Evolutionary conservation across 306 rosid genomes (phyloP).

Genomic region (Vigna unguiculata): DNA sequence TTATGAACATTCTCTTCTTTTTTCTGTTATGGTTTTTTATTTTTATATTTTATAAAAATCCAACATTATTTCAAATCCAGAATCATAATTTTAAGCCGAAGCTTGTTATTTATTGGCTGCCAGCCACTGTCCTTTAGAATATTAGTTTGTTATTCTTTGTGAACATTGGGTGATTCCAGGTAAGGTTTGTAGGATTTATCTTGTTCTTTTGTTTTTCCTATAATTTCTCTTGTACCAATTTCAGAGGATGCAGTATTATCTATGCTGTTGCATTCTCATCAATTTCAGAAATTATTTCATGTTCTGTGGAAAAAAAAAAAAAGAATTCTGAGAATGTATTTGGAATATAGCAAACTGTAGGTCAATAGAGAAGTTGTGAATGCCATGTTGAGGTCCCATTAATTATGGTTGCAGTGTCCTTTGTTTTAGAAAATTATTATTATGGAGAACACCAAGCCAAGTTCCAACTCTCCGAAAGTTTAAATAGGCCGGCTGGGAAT

Average conservation of each 20-base stretch:
- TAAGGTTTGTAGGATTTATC: not conserved
- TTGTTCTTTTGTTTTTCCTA: not conserved
- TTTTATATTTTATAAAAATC: constrained; percentile 22
- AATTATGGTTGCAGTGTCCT: not conserved
- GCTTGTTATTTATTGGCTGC: constrained; percentile 19
- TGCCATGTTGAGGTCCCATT: not conserved
- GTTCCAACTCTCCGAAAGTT: constrained; percentile 9
- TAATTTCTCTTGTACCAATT: no score
- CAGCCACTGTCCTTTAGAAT: constrained; percentile 29
- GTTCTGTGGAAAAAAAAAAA: not conserved
- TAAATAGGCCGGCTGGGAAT: not conserved
- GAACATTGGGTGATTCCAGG: constrained; percentile 10
- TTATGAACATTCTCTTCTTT: constrained; percentile 48
- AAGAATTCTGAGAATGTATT: not conserved
- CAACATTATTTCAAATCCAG: not conserved
- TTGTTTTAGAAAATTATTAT: not conserved
- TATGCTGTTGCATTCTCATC: not conserved
- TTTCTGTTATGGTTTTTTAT: constrained; percentile 20
- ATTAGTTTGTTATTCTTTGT: constrained; percentile 5
- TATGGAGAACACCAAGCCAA: not conserved
- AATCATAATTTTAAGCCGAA: constrained; percentile 20
- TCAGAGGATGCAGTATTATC: not conserved
- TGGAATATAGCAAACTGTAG: not conserved
- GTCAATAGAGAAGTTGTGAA: constrained; percentile 6
- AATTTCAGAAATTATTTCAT: not conserved